Base-by-base conservation (phyloP, 1,139 yeast species). In the Taiozyma sp. region DNA sequence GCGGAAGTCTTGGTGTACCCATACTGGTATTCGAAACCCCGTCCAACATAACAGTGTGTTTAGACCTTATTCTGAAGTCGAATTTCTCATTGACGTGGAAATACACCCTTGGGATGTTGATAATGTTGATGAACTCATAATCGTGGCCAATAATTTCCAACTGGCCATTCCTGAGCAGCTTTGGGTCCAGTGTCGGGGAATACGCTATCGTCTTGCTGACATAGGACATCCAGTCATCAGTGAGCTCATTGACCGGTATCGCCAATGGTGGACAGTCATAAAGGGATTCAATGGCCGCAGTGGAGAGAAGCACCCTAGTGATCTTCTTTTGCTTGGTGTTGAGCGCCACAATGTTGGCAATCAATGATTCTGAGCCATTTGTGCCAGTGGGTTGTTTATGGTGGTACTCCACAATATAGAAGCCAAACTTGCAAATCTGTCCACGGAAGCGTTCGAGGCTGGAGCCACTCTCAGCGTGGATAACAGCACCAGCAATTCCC, bases 1-100 rank as follows among this genome's bases (percentile, higher is more conserved):
- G 56, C 2, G 59, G 59, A 4, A 56, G 27, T 45, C 61, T 50
- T 4, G 61, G 59, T 6, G 32, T 34, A 2, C 52, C 52, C 63
- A 59, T 57, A 24, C 51, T 52, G 4, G 56, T 52, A 43, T 54
- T 56, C 4, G 54, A 49, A 8, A 59, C 38, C 2, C 60, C 60
- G 41, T 48, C 46, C 16, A 58, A 39, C 14, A 23, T 45, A 28
- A 46, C 39, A 8, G 58, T 30, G 12, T 47, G 45, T 43, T 49
- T 51, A 10, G 59, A 57, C 10, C 50, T 45, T n/a, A 59, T 53
- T 27, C 34, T 41, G 44, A 58, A 59, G 14, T 55, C 55, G 40
- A 54, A 51, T 19, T 44, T 36, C 4, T 41, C 39, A 36, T 55
- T 57, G 8, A 48, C 50, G 38, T 45, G 49, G 42, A 57, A 55